phyloP scores from a whole-genome alignment of 2,329 filamentous ascomycete genomes.

The Aspergillus tanneri region DNA sequence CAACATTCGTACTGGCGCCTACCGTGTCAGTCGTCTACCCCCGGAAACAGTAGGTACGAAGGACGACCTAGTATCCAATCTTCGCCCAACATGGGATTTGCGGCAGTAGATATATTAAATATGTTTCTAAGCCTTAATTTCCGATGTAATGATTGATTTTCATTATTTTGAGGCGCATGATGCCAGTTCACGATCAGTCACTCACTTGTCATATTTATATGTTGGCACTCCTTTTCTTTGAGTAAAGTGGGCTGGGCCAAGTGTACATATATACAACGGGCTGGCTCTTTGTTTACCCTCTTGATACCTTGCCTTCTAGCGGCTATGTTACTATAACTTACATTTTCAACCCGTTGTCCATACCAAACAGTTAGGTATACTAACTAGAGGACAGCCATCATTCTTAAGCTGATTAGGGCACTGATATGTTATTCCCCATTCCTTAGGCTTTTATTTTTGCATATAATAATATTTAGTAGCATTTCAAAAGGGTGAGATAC shows the following conservation, averaged over 20 bases:
- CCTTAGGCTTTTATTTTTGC: too few relatives aligned
- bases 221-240: conserved; percentile 10
- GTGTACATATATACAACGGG: conserved; percentile 24
- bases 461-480: too few relatives aligned
- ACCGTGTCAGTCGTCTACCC: conserved; percentile 81
- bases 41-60: conserved; percentile 76
- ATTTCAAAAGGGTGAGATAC: too few relatives aligned
- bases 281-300: conserved; percentile 12
- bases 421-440: too few relatives aligned
- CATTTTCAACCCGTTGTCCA: not conserved
- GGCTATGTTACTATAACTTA: conserved; percentile 6
- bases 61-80: conserved; percentile 61
- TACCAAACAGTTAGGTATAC: too few relatives aligned
- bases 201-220: conserved; percentile 13
- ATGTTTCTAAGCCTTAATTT: conserved; percentile 4
- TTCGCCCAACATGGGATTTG: conserved; percentile 59
- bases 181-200: conserved; percentile 23
- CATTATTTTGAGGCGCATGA: conserved; percentile 12
- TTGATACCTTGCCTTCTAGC: conserved; percentile 15
- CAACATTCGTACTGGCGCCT: conserved; percentile 77
- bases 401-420: too few relatives aligned
- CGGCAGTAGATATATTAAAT: conserved; percentile 23
- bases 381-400: conserved; percentile 1
- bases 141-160: conserved; percentile 21
- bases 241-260: conserved; percentile 13